Conservation (phyloP, 1,284 basidiomycete genomes). For the Tylopilus sp. region DNA sequence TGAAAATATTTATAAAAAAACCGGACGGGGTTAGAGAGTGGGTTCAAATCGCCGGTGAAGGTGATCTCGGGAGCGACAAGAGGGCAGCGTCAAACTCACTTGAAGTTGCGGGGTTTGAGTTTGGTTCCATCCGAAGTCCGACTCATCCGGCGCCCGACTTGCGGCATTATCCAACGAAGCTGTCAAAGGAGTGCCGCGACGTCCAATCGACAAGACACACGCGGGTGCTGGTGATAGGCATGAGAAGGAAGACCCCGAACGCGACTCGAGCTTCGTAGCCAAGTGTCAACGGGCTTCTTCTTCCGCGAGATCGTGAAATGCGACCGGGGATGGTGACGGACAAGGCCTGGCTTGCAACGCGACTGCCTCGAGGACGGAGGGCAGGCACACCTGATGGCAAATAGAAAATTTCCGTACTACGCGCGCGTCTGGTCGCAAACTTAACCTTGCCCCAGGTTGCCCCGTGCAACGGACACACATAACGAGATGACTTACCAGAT, state of each 20-base stretch:
- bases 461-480: conserved; percentile 11
- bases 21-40: conserved; percentile 18
- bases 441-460: conserved; percentile 30
- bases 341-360: conserved; percentile 24
- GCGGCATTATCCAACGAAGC: conserved; percentile 20
- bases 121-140: conserved; percentile 9
- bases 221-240: conserved; percentile 13
- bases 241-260: conserved; percentile 18
- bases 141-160: not conserved
- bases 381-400: conserved; percentile 29
- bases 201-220: not conserved
- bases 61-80: conserved; percentile 30
- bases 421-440: conserved; percentile 28
- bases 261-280: conserved; percentile 10
- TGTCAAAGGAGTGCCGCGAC: conserved; percentile 12
- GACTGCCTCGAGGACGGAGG: conserved; percentile 34
- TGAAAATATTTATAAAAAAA: conserved; percentile 11
- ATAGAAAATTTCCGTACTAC: conserved; percentile 30
- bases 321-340: conserved; percentile 16
- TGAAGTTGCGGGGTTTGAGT: not conserved
- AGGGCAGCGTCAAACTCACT: conserved; percentile 1
- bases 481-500: conserved; percentile 15
- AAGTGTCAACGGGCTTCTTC: conserved; percentile 13
- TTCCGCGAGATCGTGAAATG: conserved; percentile 14
- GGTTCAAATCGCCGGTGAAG: conserved; percentile 6